Base-by-base conservation (phyloP, 2,329 filamentous ascomycete genomes). In the Epichloe glyceriae region DNA sequence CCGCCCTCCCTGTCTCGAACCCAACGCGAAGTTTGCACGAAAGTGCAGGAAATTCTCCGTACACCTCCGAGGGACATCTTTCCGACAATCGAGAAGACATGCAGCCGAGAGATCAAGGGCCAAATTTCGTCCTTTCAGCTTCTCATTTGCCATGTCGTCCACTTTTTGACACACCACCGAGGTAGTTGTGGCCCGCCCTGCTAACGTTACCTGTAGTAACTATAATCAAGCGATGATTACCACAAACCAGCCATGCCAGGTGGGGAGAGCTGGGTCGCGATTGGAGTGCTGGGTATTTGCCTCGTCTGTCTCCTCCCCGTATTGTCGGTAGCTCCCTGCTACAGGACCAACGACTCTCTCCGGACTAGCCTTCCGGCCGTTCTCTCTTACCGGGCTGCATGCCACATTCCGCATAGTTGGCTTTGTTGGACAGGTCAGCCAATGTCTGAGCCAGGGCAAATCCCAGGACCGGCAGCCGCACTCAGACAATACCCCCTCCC, bases 211-310 rank as follows among this genome's bases (percentile, higher is more conserved):
- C n/a, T 34, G 15, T 51, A 71, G 69, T 71, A 33, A 71, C 69
- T 12, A 85, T 86, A 67, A 70, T 86, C 65, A 86, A 86, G 70
- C 79, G 80, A 72, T 86, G 72, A 75, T 53, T 37, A 17, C 33
- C 17, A 39, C 41, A 40, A 45, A 34, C 17, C 33, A 54, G 54
- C 39, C 20, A 6, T 41, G 10, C 41, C 17, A 26, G 50, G 49
- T 35, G 43, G 43, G 52, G 38, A 42, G 35, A 22, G 35, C 14
- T 11, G 50, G 22, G 50, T 51, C 49, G 50, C 53, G n/a, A 51
- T 46, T 52, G 52, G 50, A 49, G 42, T 12, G 30, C 33, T 46
- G 40, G n/a, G 48, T 12, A 3, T 42, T 12, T 22, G n/a, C 17
- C 30, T 38, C 37, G n/a, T 38, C 35, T 38, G 35, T 7, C 35